phyloP scores from a whole-genome alignment of 768 basidiomycete genomes.

The Hygrophorus russula region DNA sequence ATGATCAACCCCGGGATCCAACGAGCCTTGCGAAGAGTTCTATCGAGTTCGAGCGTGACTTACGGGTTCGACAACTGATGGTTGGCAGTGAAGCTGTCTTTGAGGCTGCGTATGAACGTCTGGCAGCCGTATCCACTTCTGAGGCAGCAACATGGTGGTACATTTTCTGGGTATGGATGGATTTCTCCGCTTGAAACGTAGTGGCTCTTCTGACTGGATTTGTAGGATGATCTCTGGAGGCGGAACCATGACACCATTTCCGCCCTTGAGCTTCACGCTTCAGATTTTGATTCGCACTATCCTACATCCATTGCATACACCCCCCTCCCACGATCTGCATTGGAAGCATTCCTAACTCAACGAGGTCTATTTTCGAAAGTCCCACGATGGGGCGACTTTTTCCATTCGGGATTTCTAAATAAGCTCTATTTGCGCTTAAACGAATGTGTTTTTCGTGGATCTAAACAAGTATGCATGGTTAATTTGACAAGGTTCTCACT shows the following conservation, averaged over 20 bases:
- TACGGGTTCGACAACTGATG: slow-evolving; percentile 43
- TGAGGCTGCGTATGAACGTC: slow-evolving; percentile 39
- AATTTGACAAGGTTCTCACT: background rate
- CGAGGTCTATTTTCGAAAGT: slow-evolving; percentile 43
- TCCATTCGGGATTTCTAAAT: slow-evolving; percentile 59
- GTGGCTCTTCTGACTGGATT: slow-evolving; percentile 1
- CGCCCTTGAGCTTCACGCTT: slow-evolving; percentile 32
- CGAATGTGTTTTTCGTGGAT: slow-evolving; percentile 48
- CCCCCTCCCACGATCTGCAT: slow-evolving; percentile 49
- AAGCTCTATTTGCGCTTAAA: slow-evolving; percentile 63
- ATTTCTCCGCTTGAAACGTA: background rate
- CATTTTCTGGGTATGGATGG: slow-evolving; percentile 53
- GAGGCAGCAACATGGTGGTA: slow-evolving; percentile 65
- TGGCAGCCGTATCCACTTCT: slow-evolving; percentile 34
- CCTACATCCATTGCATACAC: slow-evolving; percentile 62
- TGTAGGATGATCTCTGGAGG: slow-evolving; percentile 66
- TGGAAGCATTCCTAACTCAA: slow-evolving; percentile 56
- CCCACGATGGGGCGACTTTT: slow-evolving; percentile 32
- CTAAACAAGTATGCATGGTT: slow-evolving; percentile 31
- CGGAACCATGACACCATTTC: slow-evolving; percentile 51
- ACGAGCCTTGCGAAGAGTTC: slow-evolving; percentile 31
- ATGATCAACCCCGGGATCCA: slow-evolving; percentile 40
- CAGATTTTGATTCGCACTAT: slow-evolving; percentile 65
- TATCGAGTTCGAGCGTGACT: slow-evolving; percentile 39
- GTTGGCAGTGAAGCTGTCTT: slow-evolving; percentile 33